phyloP scores from a whole-genome alignment of 1,284 basidiomycete species.

The Ganoderma multipileum region DNA sequence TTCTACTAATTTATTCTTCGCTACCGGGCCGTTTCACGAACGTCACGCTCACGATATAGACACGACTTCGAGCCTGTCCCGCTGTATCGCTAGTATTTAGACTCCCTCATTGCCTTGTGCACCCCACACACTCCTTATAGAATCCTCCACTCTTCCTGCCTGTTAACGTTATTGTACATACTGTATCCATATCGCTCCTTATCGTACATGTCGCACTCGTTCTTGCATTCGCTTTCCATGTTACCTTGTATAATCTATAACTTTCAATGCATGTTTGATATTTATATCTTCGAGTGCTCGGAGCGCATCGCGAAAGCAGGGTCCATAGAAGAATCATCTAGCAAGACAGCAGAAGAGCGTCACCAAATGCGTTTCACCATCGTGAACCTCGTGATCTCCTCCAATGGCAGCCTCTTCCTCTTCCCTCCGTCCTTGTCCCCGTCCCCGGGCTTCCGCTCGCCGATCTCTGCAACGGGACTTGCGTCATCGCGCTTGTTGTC shows the following conservation, averaged over 20 bases:
- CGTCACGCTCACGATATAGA: not conserved
- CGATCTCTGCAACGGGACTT: slow-evolving; percentile 71
- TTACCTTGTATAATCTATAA: not conserved
- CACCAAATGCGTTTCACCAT: slow-evolving; percentile 96
- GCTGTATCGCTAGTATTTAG: not conserved
- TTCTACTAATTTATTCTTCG: not conserved
- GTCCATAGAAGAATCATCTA: not conserved
- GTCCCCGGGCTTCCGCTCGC: slow-evolving; percentile 54
- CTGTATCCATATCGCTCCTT: slow-evolving; percentile 12
- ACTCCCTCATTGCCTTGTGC: not conserved
- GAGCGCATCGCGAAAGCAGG: not conserved
- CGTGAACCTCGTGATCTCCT: slow-evolving; percentile 90
- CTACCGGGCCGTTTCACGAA: not conserved
- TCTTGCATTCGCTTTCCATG: not conserved
- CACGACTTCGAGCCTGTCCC: not conserved
- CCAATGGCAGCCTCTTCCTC: slow-evolving; percentile 72
- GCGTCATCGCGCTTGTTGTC: slow-evolving; percentile 76
- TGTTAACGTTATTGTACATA: not conserved
- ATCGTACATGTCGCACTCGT: not conserved
- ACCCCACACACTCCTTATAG: slow-evolving; percentile 18
- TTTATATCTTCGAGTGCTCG: not conserved
- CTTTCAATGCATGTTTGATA: not conserved
- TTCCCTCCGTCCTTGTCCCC: slow-evolving; percentile 48
- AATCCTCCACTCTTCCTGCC: not conserved
- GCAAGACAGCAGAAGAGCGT: slow-evolving; percentile 9